Percentiles rank a stretch among this genome's conserved stretches.
phyloP scores from a whole-genome alignment of 345 rosid genomes.

The Eucalyptus cloeziana region DNA sequence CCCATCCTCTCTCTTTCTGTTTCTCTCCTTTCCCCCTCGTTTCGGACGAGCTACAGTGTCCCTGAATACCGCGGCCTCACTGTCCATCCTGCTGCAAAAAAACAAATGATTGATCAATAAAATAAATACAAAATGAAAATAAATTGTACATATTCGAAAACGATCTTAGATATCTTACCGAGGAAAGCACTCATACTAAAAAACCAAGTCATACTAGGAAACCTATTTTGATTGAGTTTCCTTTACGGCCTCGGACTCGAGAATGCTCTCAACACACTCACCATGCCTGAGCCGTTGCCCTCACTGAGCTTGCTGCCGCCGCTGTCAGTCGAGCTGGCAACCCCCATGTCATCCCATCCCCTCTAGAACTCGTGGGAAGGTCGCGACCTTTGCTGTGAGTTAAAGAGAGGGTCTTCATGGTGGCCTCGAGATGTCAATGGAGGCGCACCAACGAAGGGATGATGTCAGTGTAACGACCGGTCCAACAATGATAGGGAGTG shows the following conservation, averaged over 20 bases:
- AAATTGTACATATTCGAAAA: neutral
- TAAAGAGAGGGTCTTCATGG: neutral
- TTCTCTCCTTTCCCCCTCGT: neutral
- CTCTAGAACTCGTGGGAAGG: neutral
- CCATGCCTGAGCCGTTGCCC: neutral
- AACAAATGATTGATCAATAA: neutral
- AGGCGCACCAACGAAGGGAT: neutral
- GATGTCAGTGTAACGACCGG: neutral
- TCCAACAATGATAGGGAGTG: too few species aligned
- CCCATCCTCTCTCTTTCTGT: neutral
- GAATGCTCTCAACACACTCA: neutral
- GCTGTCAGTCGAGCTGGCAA: neutral
- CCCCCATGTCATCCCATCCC: neutral
- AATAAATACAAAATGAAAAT: neutral
- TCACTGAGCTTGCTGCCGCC: neutral
- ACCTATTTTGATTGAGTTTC: neutral
- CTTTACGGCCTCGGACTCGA: neutral
- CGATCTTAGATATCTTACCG: neutral
- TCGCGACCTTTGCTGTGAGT: neutral
- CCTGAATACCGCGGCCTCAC: neutral
- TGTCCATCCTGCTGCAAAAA: neutral
- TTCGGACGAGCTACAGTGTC: neutral
- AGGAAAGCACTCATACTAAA: neutral
- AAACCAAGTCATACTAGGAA: neutral
- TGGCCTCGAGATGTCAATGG: too few species aligned